Evolutionary conservation across 306 rosid species (phyloP).

Genomic region (Pyrus pyrifolia): DNA sequence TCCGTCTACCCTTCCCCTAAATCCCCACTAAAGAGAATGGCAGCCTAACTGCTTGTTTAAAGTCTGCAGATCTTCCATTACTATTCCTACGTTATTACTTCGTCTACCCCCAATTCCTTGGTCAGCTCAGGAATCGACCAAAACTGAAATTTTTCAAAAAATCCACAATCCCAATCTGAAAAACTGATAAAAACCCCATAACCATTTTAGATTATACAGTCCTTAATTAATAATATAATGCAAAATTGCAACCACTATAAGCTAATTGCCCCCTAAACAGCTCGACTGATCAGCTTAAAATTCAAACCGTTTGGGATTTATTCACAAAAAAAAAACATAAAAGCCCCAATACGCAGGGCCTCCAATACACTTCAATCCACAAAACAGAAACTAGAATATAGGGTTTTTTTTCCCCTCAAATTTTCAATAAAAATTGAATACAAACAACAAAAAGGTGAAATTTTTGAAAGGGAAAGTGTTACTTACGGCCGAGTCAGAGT

Average conservation of each 20-base stretch:
- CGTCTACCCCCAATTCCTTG: not conserved
- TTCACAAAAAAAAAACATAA: not conserved
- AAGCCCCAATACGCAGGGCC: not conserved
- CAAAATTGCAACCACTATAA: not conserved
- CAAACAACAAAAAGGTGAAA: not conserved
- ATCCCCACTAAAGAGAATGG: not conserved
- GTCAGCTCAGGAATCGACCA: not conserved
- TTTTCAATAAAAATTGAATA: not conserved
- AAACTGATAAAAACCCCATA: not conserved
- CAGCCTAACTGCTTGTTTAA: not conserved
- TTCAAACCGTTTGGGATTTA: not conserved
- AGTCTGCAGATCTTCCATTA: not conserved
- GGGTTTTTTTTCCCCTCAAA: not conserved
- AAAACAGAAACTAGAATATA: not conserved
- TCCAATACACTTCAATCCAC: not conserved
- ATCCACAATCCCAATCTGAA: not conserved
- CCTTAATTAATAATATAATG: not conserved
- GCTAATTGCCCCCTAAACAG: not conserved
- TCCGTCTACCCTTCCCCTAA: not conserved
- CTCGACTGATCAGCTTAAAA: constrained; percentile 1
- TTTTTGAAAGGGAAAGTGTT: not conserved
- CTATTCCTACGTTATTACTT: not conserved
- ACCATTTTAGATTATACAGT: not conserved
- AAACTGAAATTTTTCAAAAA: not conserved
- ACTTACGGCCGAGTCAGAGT: constrained; percentile 63